phyloP scores from a whole-genome alignment of 306 rosid genomes.

The Malus fusca region DNA sequence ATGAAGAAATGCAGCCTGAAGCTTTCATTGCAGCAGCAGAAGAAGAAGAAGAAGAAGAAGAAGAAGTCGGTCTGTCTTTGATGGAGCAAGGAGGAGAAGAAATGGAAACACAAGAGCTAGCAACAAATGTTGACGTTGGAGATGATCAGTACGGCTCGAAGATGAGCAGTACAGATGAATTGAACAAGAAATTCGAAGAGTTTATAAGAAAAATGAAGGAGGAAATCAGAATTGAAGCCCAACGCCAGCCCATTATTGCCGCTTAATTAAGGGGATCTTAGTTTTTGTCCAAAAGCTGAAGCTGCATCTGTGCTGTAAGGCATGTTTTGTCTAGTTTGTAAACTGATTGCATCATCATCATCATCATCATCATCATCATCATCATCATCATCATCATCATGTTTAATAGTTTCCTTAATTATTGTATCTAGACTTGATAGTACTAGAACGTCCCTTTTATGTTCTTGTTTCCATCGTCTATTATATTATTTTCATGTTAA shows the following conservation, averaged over 20 bases:
- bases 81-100: conserved; percentile 4
- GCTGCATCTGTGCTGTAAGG: background rate
- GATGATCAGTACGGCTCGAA: conserved; percentile 27
- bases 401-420: too few relatives aligned
- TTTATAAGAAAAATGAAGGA: conserved; percentile 47
- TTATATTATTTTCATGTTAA: too few relatives aligned
- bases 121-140: background rate
- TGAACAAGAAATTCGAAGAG: conserved; percentile 66
- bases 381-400: background rate
- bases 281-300: background rate
- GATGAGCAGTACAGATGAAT: conserved; percentile 31
- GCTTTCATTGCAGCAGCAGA: background rate
- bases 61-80: background rate
- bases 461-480: too few relatives aligned
- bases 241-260: conserved; percentile 31
- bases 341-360: background rate
- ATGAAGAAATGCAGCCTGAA: background rate
- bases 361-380: background rate
- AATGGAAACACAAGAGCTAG: background rate
- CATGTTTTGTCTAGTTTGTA: background rate
- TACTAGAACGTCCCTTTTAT: too few relatives aligned
- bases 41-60: background rate
- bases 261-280: background rate
- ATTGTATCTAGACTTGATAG: too few relatives aligned
- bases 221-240: conserved; percentile 30